A percentile compares a stretch with the other conserved stretches of the same genome.
These are phyloP conservation scores for Guillardia theta DNA, from an alignment of 78 protist species.

Conservation along the genomic window DNA sequence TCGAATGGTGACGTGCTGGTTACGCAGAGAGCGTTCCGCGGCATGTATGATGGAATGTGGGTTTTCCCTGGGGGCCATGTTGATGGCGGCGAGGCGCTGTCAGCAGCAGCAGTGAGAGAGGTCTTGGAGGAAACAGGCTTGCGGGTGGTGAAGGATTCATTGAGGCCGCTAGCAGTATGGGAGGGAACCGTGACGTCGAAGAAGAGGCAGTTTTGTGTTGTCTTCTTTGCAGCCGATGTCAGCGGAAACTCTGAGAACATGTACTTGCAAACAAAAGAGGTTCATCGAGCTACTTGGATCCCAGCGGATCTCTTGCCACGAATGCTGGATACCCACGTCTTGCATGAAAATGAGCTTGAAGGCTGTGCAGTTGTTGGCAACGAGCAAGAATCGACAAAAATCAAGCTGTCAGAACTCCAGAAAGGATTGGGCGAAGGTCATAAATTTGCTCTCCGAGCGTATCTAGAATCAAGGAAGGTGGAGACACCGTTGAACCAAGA, in stretches of 20 bases:
- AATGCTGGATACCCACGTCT: not conserved
- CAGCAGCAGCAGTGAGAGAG: not conserved
- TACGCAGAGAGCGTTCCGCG: not conserved
- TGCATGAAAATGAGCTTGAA: not conserved
- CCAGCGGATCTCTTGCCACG: not conserved
- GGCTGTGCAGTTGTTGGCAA: not conserved
- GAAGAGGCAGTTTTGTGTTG: not conserved
- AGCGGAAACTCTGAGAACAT: not conserved
- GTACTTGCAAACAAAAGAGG: slow-evolving; percentile 20
- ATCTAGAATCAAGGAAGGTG: not conserved
- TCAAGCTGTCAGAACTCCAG: not conserved
- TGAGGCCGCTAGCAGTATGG: not conserved
- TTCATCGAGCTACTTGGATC: slow-evolving; percentile 6
- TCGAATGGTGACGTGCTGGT: not conserved
- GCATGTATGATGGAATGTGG: slow-evolving; percentile 26
- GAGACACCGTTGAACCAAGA: too few species aligned
- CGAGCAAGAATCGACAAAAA: not conserved
- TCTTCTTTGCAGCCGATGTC: not conserved
- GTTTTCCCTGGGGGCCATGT: slow-evolving; percentile 27
- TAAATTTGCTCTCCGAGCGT: not conserved
- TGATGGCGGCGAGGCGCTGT: not conserved
- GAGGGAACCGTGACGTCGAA: slow-evolving; percentile 3
- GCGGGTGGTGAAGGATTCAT: not conserved
- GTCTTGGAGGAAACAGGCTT: not conserved
- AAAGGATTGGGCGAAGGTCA: not conserved